Percentiles rank a stretch among this genome's conserved stretches.
phyloP scores from a whole-genome alignment of 306 rosid genomes.

The Pterocarpus santalinus region DNA sequence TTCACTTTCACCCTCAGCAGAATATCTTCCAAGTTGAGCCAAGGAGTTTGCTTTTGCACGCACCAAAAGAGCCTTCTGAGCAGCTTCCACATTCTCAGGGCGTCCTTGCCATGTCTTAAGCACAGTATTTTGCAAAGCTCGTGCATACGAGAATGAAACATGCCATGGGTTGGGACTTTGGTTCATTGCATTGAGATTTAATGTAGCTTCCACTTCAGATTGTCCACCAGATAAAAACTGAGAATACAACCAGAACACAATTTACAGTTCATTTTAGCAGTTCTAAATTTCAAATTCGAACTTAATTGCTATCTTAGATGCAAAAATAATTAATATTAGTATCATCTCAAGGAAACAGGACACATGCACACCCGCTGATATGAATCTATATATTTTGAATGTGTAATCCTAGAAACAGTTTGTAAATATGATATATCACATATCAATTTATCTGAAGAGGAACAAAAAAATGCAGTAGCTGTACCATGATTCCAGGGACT shows the following conservation, averaged over 20 bases:
- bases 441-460: slow-evolving; percentile 8
- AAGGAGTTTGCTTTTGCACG: slow-evolving; percentile 98
- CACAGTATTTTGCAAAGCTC: slow-evolving; percentile 92
- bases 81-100: slow-evolving; percentile 80
- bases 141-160: slow-evolving; percentile 96
- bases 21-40: slow-evolving; percentile 95
- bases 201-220: slow-evolving; percentile 92
- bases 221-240: slow-evolving; percentile 99
- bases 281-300: slow-evolving; percentile 21
- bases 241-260: slow-evolving; percentile 35
- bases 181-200: slow-evolving; percentile 97
- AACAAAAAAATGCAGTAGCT: slow-evolving; percentile 32
- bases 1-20: slow-evolving; percentile 84
- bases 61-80: slow-evolving; percentile 82
- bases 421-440: neutral
- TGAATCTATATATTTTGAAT: neutral
- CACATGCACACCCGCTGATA: neutral
- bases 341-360: slow-evolving; percentile 22
- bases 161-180: slow-evolving; percentile 99
- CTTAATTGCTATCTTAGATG: slow-evolving; percentile 4
- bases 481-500: slow-evolving; percentile 99
- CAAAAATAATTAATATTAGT: neutral
- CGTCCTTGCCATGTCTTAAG: slow-evolving; percentile 97
- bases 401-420: neutral
- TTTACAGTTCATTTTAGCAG: slow-evolving; percentile 10